Conservation (phyloP, 345 rosid genomes). For the Eucalyptus regnans region DNA sequence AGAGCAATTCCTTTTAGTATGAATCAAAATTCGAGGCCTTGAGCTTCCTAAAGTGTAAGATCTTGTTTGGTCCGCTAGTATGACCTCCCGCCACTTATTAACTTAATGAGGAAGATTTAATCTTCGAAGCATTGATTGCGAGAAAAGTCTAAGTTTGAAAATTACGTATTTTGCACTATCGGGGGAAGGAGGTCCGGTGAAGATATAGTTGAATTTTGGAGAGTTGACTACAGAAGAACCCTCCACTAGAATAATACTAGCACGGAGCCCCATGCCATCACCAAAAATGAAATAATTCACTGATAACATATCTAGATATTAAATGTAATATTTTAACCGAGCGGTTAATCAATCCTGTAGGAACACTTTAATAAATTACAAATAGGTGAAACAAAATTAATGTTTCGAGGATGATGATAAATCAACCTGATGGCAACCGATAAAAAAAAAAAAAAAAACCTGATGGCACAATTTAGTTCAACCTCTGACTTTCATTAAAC, state of each 20-base stretch:
- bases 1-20: neutral
- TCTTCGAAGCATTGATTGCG: neutral
- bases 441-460: too few species aligned
- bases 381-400: neutral
- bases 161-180: neutral
- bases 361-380: neutral
- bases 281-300: neutral
- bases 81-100: neutral
- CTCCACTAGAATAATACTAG: neutral
- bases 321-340: neutral
- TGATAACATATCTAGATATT: neutral
- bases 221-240: neutral
- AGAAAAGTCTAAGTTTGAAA: neutral
- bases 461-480: neutral
- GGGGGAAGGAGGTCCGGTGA: neutral
- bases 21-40: neutral
- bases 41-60: neutral
- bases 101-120: neutral
- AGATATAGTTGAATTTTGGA: neutral
- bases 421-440: neutral
- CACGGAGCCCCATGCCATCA: neutral
- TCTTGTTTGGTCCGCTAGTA: neutral
- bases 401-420: neutral
- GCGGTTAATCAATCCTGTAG: accelerated
- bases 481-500: neutral